phyloP scores from a whole-genome alignment of 2,329 filamentous ascomycete species.

The Fusarium staphyleae region DNA sequence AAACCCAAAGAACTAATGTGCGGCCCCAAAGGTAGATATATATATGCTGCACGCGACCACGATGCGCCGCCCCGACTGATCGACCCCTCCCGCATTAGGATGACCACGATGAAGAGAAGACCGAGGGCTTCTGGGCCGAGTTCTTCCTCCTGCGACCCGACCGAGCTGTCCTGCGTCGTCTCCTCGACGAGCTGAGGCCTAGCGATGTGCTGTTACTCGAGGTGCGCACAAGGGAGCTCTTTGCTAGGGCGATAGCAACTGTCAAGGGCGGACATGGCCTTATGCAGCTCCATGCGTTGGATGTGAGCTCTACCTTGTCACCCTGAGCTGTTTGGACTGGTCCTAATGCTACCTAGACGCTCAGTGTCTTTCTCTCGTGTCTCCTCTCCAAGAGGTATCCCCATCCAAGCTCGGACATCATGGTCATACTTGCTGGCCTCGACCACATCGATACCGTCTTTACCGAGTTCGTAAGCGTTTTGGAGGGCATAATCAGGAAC shows the following conservation, averaged over 20 bases:
- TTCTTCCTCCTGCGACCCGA: constrained; percentile 92
- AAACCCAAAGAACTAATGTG: constrained; percentile 25
- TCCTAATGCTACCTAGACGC: constrained; percentile 65
- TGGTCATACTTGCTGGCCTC: constrained; percentile 86
- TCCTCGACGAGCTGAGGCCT: constrained; percentile 74
- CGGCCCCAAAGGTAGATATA: constrained; percentile 39
- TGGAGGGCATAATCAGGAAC: constrained; percentile 84
- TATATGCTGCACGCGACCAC: constrained; percentile 17
- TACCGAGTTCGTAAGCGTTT: constrained; percentile 81
- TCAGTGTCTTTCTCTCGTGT: constrained; percentile 84
- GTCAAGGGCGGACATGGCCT: constrained; percentile 68
- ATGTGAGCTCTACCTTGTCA: constrained; percentile 64
- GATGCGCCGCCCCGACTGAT: constrained; percentile 43
- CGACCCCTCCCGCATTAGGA: constrained; percentile 54
- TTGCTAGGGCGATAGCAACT: constrained; percentile 73
- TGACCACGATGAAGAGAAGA: constrained; percentile 71
- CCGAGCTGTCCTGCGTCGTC: constrained; percentile 67
- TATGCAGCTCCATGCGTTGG: constrained; percentile 79
- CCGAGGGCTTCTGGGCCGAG: constrained; percentile 94
- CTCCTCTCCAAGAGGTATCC: constrained; percentile 90
- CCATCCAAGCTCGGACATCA: constrained; percentile 94
- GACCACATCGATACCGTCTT: constrained; percentile 88
- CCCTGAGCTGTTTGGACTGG: constrained; percentile 47
- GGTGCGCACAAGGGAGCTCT: constrained; percentile 79
- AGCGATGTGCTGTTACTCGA: constrained; percentile 80